phyloP scores from a whole-genome alignment of 2,329 filamentous ascomycete species.

The Hymenoscyphus scutula region DNA sequence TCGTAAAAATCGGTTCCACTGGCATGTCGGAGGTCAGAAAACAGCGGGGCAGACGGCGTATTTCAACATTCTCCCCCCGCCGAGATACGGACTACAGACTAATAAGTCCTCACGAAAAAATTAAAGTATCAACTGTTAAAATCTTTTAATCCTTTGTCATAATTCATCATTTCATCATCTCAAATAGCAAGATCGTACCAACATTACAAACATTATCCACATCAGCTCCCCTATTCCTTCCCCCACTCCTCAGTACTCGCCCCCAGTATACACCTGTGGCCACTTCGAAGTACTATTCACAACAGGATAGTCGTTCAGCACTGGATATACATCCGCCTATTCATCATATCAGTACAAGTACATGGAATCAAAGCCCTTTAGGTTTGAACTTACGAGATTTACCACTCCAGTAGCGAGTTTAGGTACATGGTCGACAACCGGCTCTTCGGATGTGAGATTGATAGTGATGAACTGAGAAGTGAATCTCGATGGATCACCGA shows the following conservation, averaged over 20 bases:
- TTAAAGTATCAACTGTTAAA: no score
- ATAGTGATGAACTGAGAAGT: neutral
- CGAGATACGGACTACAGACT: no score
- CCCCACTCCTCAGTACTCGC: neutral
- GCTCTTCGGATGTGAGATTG: neutral
- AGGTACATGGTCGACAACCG: neutral
- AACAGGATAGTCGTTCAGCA: neutral
- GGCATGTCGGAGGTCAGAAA: no score
- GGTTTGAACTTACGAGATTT: neutral
- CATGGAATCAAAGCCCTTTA: neutral
- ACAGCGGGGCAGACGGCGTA: no score
- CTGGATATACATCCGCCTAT: neutral
- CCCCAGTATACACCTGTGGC: neutral
- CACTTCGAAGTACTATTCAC: neutral
- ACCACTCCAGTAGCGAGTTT: neutral
- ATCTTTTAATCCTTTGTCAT: no score
- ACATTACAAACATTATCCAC: no score
- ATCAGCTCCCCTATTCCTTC: no score
- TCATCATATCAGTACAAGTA: neutral
- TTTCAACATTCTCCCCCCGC: no score
- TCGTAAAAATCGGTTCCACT: no score
- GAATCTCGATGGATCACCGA: conserved; percentile 37
- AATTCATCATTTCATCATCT: no score
- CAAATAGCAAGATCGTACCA: no score
- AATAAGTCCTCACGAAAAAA: no score